These are phyloP conservation scores for Ecytonucleospora hepatopenaei DNA, from an alignment of 371 early-diverging fungal species.

Conservation along the genomic window DNA sequence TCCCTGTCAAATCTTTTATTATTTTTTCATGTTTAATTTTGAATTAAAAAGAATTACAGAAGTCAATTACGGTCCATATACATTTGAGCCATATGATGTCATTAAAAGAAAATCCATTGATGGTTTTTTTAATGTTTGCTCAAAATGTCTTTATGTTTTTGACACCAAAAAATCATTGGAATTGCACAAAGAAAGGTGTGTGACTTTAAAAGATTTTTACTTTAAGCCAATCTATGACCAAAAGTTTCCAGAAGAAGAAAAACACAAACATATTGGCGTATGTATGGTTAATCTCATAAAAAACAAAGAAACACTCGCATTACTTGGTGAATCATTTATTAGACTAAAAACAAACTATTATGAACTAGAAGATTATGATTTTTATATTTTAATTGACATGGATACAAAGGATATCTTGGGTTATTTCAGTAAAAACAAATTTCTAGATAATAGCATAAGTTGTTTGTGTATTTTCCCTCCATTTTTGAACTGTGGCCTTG, in stretches of 20 bases:
- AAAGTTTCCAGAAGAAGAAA: no score
- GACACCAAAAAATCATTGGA: not conserved
- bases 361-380: constrained; percentile 50
- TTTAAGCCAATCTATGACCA: no score
- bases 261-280: not conserved
- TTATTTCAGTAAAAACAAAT: constrained; percentile 46
- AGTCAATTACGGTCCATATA: constrained; percentile 18
- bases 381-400: constrained; percentile 38
- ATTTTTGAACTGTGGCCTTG: constrained; percentile 42
- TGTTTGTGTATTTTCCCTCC: constrained; percentile 53
- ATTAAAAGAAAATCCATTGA: not conserved
- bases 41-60: no score
- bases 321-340: constrained; percentile 48
- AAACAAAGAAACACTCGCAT: constrained; percentile 12
- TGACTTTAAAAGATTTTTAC: not conserved
- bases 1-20: no score
- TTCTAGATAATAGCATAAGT: constrained; percentile 41
- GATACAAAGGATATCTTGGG: constrained; percentile 31
- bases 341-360: constrained; percentile 50
- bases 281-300: not conserved
- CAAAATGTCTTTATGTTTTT: constrained; percentile 6
- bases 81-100: not conserved
- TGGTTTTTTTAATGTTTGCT: constrained; percentile 17
- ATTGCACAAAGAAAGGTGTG: constrained; percentile 5
- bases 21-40: no score